Evolutionary conservation across 164 flowering plant species (phyloP).

Genomic region (Umbilicus rupestris): DNA sequence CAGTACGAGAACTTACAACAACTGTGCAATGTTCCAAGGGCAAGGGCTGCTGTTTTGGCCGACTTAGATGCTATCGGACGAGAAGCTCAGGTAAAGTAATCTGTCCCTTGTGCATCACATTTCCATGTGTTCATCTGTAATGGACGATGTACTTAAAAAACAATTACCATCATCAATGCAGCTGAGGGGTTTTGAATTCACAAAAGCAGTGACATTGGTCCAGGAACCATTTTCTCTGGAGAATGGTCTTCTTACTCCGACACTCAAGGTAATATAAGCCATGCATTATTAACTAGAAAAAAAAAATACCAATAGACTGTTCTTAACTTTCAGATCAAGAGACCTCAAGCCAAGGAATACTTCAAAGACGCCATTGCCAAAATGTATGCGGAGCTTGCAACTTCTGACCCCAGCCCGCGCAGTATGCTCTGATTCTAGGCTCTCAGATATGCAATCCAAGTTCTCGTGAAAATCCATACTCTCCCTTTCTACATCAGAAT

Average conservation of each 20-base stretch:
- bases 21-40: conserved; percentile 65
- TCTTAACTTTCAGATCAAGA: conserved; percentile 48
- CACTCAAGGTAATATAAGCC: conserved; percentile 56
- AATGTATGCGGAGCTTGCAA: conserved; percentile 68
- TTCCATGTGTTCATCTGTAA: too few species aligned
- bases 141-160: too few species aligned
- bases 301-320: too few species aligned
- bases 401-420: conserved; percentile 28
- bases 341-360: conserved; percentile 88
- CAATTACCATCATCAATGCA: too few species aligned
- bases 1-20: conserved; percentile 54
- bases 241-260: conserved; percentile 88
- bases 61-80: conserved; percentile 79
- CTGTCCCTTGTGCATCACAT: conserved; percentile 24
- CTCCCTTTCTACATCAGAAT: too few species aligned
- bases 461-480: too few species aligned
- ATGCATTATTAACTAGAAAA: too few species aligned
- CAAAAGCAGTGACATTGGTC: conserved; percentile 72
- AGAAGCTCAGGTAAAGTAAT: conserved; percentile 60
- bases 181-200: conserved; percentile 95
- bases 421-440: conserved; percentile 12
- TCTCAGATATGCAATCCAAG: too few species aligned
- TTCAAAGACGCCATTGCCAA: conserved; percentile 59
- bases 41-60: conserved; percentile 70
- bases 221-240: conserved; percentile 78